These are phyloP conservation scores for Aspergillus transmontanensis DNA, from an alignment of 2,329 filamentous ascomycete species.

Conservation along the genomic window DNA sequence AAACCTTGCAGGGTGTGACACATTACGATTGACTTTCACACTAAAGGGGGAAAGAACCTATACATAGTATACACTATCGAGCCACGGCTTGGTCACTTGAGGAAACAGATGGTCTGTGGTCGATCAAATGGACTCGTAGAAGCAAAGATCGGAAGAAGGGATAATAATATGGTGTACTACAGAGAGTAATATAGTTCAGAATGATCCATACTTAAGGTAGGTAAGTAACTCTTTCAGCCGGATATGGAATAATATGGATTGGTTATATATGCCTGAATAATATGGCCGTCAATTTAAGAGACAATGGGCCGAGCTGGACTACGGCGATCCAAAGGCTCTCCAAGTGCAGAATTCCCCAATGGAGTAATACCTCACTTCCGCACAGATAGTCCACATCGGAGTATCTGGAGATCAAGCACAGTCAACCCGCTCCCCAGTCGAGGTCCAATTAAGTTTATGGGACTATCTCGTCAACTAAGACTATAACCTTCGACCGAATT, in stretches of 20 bases:
- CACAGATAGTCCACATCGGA: constrained; percentile 16
- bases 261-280: background rate
- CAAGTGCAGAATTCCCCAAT: constrained; percentile 21
- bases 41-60: background rate
- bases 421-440: background rate
- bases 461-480: background rate
- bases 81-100: background rate
- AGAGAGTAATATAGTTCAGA: too few species aligned
- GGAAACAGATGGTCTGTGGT: background rate
- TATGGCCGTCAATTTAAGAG: background rate
- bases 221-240: too few species aligned
- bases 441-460: background rate
- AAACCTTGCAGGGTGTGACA: constrained; percentile 3
- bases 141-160: background rate
- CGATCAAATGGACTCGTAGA: background rate
- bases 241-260: too few species aligned
- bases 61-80: background rate
- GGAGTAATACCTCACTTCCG: constrained; percentile 24
- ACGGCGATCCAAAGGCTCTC: constrained; percentile 10
- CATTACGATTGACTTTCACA: background rate
- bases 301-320: background rate
- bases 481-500: background rate
- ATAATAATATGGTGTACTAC: background rate
- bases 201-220: too few species aligned
- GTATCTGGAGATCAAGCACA: background rate